Evolutionary conservation across 2,329 filamentous ascomycete species (phyloP), one percentile per base, ranked within the genome.

Genomic region (Chaetomium strumarium): DNA sequence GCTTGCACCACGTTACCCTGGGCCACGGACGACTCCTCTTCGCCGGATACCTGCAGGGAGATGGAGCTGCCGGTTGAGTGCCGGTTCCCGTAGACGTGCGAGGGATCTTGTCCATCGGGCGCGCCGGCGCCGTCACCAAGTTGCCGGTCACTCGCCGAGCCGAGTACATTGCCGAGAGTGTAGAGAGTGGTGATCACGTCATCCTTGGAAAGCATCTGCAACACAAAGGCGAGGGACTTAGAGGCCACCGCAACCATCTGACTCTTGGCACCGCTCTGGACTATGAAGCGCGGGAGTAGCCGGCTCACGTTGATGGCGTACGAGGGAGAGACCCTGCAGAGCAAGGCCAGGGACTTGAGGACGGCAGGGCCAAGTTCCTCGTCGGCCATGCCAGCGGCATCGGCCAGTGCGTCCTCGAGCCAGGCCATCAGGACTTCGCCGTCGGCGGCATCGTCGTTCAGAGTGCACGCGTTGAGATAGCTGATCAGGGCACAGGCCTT

Each of bases 131-230:
- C 78, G 59, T 85, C 82, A 31, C 74, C 73, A 49, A 78, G 72
- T 41, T 70, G 74, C 39, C 74, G 71, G 52, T 80, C 80, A 13
- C 77, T 76, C 43, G 80, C 83, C 5, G 90, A 85, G 61, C 90
- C 96, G 13, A 99, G 76, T 4, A 96, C 86, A 66, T 99, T 99
- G 17, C 93, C 93, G n/a, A 99, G 77, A 0, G 90, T 93, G 70
- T 99, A 99, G 10, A 99, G 75, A 1, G 91, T 97, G 5, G 91
- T 95, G 60, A 99, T 97, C 34, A 96, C 81, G 34, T 90, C 86
- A 72, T 99, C 93, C 62, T 95, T 88, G 1, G 93, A 95, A 12
- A 97, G 77, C 62, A 86, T 78, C 60, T 85, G 85, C 51, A 99
- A 74, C 16, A 95, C 83, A 59, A 85, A 86, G 2, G 91, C 90